Evolutionary conservation across 805 yeast species (phyloP).

Genomic region (Lachancea nothofagi): DNA sequence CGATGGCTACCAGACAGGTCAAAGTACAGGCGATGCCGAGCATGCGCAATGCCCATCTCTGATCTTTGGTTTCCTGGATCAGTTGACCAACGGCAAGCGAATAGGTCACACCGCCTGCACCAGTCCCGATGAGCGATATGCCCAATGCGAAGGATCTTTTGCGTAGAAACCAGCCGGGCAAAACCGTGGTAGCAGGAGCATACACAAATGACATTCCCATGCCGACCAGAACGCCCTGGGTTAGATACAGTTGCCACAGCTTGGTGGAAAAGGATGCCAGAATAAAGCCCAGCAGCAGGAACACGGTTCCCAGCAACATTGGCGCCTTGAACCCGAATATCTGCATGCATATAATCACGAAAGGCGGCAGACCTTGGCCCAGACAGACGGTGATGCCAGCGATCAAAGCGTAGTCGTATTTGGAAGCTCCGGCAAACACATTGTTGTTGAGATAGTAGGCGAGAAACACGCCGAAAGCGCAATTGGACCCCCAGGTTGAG

Average conservation of each 20-base stretch:
- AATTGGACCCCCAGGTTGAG: constrained; percentile 69
- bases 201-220: constrained; percentile 46
- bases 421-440: constrained; percentile 49
- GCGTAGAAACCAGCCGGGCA: constrained; percentile 69
- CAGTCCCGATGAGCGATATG: constrained; percentile 45
- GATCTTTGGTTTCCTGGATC: constrained; percentile 38
- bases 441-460: constrained; percentile 48
- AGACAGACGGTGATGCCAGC: constrained; percentile 57
- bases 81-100: constrained; percentile 40
- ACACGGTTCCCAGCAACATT: constrained; percentile 43
- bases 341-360: constrained; percentile 43
- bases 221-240: constrained; percentile 65
- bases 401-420: constrained; percentile 56
- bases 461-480: constrained; percentile 58
- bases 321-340: constrained; percentile 46
- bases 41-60: constrained; percentile 44
- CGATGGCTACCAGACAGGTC: constrained; percentile 36
- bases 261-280: constrained; percentile 55
- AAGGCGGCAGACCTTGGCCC: constrained; percentile 59
- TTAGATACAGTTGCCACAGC: constrained; percentile 60
- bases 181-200: constrained; percentile 51
- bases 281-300: constrained; percentile 51
- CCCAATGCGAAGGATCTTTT: constrained; percentile 54
- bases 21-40: constrained; percentile 39
- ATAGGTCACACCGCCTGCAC: constrained; percentile 46